These are phyloP conservation scores for Cladophialophora carrionii DNA, from an alignment of 2,329 filamentous ascomycete species.

Conservation along the genomic window DNA sequence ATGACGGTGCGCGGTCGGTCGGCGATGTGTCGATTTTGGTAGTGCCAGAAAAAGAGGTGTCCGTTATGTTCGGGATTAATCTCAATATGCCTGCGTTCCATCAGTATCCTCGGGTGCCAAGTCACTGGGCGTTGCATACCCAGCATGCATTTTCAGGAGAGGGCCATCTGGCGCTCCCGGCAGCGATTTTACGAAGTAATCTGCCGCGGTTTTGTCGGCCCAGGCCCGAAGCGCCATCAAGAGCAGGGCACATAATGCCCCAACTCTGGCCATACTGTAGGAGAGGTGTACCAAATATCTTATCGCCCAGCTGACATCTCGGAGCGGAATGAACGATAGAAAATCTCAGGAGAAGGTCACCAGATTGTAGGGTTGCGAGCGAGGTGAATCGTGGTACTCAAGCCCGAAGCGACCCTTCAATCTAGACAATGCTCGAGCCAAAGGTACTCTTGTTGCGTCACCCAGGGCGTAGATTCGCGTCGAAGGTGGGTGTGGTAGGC, in stretches of 20 bases:
- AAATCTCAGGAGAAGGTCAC: neutral
- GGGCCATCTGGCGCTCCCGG: constrained; percentile 81
- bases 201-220: constrained; percentile 67
- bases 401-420: neutral
- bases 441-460: neutral
- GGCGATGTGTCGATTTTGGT: constrained; percentile 91
- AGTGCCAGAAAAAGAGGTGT: constrained; percentile 99
- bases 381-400: neutral
- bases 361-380: neutral
- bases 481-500: neutral
- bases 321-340: neutral
- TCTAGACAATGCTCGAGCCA: neutral
- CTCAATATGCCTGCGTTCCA: constrained; percentile 75
- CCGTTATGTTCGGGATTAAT: constrained; percentile 81
- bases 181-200: constrained; percentile 86
- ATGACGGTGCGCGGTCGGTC: constrained; percentile 88
- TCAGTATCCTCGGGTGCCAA: constrained; percentile 4
- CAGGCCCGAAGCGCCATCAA: constrained; percentile 9
- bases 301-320: constrained; percentile 31
- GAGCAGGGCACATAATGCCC: constrained; percentile 23
- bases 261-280: constrained; percentile 24
- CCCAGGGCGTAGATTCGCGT: neutral
- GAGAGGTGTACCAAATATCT: constrained; percentile 3
- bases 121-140: constrained; percentile 61
- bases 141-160: constrained; percentile 95